Evolutionary conservation across 2,329 filamentous ascomycete species (phyloP), one percentile per base, ranked within the genome.

Genomic region (Fusarium chuoi): DNA sequence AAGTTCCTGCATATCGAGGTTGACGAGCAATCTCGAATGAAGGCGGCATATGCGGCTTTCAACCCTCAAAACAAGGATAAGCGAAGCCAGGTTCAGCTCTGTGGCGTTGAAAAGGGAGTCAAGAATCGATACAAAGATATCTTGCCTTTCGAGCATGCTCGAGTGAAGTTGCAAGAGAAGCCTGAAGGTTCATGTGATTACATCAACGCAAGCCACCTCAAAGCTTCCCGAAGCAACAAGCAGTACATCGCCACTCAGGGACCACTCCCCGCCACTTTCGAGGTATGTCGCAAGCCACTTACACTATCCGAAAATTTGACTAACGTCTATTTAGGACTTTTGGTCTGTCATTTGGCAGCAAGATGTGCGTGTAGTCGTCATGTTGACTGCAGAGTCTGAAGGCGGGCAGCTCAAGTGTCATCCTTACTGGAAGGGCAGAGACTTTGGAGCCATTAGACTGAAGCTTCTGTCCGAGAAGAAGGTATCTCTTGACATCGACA

Each of bases 81-180:
- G 41, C 71, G 65, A 22, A 74, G 66, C 75, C 74, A 83, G 28
- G 89, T 97, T 13, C 92, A 94, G 76, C 90, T 99, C 58, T 96
- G 94, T 1, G 96, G 96, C 13, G 93, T 99, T 36, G 96, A 99
- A 79, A 96, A 98, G 81, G 96, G 96, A 13, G 90, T 88, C 24
- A 98, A 98, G 85, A 99, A 99, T 78, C 90, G 96, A 14, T 99
- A 99, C 85, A 98, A 98, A 84, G 97, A 98, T 76, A 98, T 98
- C 63, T 92, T 97, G 83, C 96, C 96, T 0, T 99, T 97, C 80
- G 96, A 98, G 79, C 96, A 99, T 82, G 92, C 94, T 6, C 88
- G 96, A 67, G 96, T 99, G 61, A 94, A 90, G 74, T 83, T 99
- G 52, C 88, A 93, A 74, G 89, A 90, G 46, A 89, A 92, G 41